Percentiles rank a stretch among this genome's conserved stretches.
These are phyloP conservation scores for Phytopythium sindhum DNA, from an alignment of 352 stramenopile genomes.

Conservation along the genomic window DNA sequence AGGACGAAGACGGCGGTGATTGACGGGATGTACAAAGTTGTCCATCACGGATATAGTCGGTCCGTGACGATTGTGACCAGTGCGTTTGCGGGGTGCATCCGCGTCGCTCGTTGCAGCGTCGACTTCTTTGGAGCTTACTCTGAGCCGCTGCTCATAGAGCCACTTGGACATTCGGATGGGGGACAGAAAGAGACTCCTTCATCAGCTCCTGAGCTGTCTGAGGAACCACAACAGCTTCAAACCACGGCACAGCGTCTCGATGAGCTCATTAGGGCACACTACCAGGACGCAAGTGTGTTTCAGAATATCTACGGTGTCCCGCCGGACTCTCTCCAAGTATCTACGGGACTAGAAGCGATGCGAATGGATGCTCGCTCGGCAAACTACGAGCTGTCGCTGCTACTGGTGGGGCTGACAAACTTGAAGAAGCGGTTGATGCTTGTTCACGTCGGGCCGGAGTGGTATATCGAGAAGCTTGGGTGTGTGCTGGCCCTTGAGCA, in stretches of 20 bases:
- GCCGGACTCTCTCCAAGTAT: conserved; percentile 7
- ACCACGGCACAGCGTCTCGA: conserved; percentile 15
- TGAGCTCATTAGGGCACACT: conserved; percentile 17
- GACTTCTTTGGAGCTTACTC: conserved; percentile 46
- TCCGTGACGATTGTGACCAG: conserved; percentile 37
- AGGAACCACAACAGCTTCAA: conserved; percentile 11
- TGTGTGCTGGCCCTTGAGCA: conserved; percentile 26
- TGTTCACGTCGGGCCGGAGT: conserved; percentile 19
- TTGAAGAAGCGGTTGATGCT: conserved; percentile 12
- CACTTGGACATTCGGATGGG: conserved; percentile 11
- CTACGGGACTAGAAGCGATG: conserved; percentile 18
- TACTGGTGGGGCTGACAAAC: conserved; percentile 35
- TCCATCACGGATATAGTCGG: conserved; percentile 40
- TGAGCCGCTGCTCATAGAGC: conserved; percentile 49
- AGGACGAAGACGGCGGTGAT: conserved; percentile 60
- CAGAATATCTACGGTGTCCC: conserved; percentile 11
- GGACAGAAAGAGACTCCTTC: background rate
- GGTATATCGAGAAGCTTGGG: conserved; percentile 16
- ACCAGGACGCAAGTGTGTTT: conserved; percentile 13
- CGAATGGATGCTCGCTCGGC: conserved; percentile 24
- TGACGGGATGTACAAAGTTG: conserved; percentile 57
- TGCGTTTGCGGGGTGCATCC: conserved; percentile 54
- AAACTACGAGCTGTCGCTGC: conserved; percentile 48
- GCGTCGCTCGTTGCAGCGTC: conserved; percentile 53
- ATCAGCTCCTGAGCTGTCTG: background rate